phyloP scores from a whole-genome alignment of 2,329 filamentous ascomycete genomes.

The Venturia aucupariae region DNA sequence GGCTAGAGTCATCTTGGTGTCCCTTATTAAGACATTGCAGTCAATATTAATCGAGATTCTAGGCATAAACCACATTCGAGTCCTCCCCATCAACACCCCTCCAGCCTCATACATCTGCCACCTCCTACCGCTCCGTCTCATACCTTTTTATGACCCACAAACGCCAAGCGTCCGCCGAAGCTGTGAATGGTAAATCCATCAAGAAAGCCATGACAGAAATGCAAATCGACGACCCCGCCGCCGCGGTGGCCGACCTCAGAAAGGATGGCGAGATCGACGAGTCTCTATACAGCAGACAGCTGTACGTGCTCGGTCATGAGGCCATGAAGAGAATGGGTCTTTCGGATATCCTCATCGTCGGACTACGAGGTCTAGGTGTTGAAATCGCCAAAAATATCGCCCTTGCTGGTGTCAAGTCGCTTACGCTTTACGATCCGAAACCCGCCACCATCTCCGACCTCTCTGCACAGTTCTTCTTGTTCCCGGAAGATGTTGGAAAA shows the following conservation, averaged over 20 bases:
- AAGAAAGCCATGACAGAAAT: conserved; percentile 31
- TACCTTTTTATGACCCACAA: not conserved
- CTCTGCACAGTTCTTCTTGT: conserved; percentile 96
- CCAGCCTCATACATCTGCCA: not conserved
- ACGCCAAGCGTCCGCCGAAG: not conserved
- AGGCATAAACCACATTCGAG: not conserved
- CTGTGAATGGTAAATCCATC: not conserved
- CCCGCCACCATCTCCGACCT: conserved; percentile 79
- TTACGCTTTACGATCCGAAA: conserved; percentile 84
- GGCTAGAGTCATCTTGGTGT: not conserved
- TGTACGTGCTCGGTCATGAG: conserved; percentile 65
- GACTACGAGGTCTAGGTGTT: conserved; percentile 87
- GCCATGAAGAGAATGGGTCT: conserved; percentile 99
- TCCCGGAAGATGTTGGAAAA: conserved; percentile 79
- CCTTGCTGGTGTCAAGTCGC: conserved; percentile 92
- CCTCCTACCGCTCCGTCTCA: no score
- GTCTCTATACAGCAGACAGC: conserved; percentile 57
- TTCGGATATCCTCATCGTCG: conserved; percentile 86
- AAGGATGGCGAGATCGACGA: conserved; percentile 56
- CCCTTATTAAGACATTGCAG: not conserved
- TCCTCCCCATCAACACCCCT: not conserved
- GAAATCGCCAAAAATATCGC: conserved; percentile 99
- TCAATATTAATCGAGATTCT: not conserved
- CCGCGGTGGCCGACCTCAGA: conserved; percentile 51
- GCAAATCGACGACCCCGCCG: conserved; percentile 51